Base-by-base conservation (phyloP, 768 basidiomycete genomes). In the Lentinula lateritia region DNA sequence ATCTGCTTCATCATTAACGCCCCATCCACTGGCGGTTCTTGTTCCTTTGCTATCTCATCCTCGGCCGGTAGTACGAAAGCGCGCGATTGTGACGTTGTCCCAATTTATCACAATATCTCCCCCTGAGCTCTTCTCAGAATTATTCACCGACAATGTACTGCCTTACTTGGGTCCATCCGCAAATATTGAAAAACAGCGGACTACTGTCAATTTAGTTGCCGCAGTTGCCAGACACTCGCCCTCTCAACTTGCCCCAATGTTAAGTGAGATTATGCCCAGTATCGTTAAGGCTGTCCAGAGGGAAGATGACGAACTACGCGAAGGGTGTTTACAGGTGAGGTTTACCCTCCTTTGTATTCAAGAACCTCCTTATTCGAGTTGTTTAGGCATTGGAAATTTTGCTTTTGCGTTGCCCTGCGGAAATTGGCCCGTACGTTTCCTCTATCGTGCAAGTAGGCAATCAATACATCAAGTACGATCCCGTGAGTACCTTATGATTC, bases 381-480 rank as follows among this genome's bases (percentile, higher is more conserved):
- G 7, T 68, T 9, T 63, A 91, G 89, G 90, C 96, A 3, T 75
- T 98, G 63, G 97, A 99, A 73, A 85, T 87, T 0, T 74, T 98
- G 3, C 79, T 95, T 0, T 73, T 98, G 64, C 83, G 90, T 61
- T 93, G 93, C 69, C 93, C 95, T 0, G 77, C 83, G 6, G 95
- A 97, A 67, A 84, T 90, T 35, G 86, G 89, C 0, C 80, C 88
- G 0, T 94, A 87, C 70, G 72, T 96, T 38, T 75, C 74, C 55
- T 73, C 80, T 7, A 89, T 95, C 65, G 78, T 91, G 15, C 85
- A 89, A 62, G 77, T 82, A 32, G 93, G 90, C 3, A 82, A 79
- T 52, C 84, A 88, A 62, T 88, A 87, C 66, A 89, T 99, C 76
- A 95, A 93, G 70, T 90, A 93, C 70, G 97, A 99, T 72, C 96